Evolutionary conservation across 352 stramenopile genomes (phyloP), one percentile per base, ranked within the genome.

Genomic region (Pythium periplocum): DNA sequence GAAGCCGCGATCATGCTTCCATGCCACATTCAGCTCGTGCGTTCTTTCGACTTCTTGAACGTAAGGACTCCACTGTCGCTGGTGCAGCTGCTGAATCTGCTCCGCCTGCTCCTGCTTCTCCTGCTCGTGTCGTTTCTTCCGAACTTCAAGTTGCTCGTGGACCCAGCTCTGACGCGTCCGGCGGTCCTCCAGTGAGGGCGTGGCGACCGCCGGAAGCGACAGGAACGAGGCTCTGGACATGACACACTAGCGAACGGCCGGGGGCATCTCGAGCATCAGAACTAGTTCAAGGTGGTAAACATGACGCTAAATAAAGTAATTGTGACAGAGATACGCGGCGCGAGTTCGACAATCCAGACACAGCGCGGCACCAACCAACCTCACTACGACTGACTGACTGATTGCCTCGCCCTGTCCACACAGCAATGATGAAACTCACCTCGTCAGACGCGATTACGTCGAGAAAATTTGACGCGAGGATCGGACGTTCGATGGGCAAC

Each of bases 11-110:
- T 69, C 62, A 32, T 82, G 45, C 48, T 87, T 82, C 76, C 79
- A 90, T 2, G 79, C 74, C 10, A 90, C 64, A 35, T 90, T 90
- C 48, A 90, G 67, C 48, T 87, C 76, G 42, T 73, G 72, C 0
- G 68, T 72, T 10, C 59, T 45, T 30, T 59, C 64, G 5, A 68
- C 66, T 36, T 78, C 49, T 7, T 48, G 61, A 1, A 67, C 48
- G 49, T 76, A 86, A 6, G 76, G 74, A 34, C 55, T 65, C 79
- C 79, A 90, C 2, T 83, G 57, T 30, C 63, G 58, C 33, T 80
- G 51, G 9, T 75, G 66, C 31, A 60, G 62, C 6, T 65, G 41
- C 36, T 75, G 46, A 7, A 73, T 48, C 36, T 73, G 72, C 31
- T 45, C 46, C 2, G 57, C 53, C 45, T 69, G 58, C 42, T 75